Evolutionary conservation across 1,284 basidiomycete genomes (phyloP).

Genomic region (Apiotrichum mycotoxinovorans): DNA sequence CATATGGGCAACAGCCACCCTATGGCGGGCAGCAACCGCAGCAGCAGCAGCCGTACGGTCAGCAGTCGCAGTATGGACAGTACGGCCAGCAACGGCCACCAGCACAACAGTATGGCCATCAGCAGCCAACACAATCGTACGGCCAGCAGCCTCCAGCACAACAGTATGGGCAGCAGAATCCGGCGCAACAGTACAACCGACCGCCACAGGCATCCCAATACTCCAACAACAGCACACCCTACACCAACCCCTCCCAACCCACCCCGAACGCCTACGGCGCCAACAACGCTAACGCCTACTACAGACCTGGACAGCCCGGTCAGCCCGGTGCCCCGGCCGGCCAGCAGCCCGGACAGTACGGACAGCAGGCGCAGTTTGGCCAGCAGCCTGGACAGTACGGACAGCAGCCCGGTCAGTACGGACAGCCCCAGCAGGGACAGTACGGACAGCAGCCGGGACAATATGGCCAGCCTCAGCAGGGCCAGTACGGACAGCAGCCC

Average conservation of each 20-base stretch:
- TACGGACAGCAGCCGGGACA: slow-evolving; percentile 19
- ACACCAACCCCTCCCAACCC: neutral
- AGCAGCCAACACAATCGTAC: slow-evolving; percentile 35
- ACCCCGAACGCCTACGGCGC: neutral
- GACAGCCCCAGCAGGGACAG: slow-evolving; percentile 15
- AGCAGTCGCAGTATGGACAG: no score
- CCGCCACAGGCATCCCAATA: neutral
- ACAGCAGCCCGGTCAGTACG: slow-evolving; percentile 34
- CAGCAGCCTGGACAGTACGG: slow-evolving; percentile 21
- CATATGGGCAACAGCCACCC: neutral
- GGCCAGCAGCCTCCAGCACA: slow-evolving; percentile 32
- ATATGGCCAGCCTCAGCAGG: slow-evolving; percentile 15
- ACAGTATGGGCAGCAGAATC: slow-evolving; percentile 1
- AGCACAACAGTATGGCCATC: slow-evolving; percentile 18
- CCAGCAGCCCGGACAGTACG: slow-evolving; percentile 19
- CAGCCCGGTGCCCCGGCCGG: slow-evolving; percentile 10
- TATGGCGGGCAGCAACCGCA: no score
- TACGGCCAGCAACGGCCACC: slow-evolving; percentile 8
- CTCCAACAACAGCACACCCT: neutral
- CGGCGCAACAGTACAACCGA: slow-evolving; percentile 9
- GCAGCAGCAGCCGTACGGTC: neutral
- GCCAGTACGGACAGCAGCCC: slow-evolving; percentile 18
- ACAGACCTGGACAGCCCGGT: slow-evolving; percentile 25
- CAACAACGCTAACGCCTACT: neutral
- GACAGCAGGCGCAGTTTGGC: slow-evolving; percentile 23